phyloP scores from a whole-genome alignment of 2,329 filamentous ascomycete genomes.

The Zymoseptoria pseudotritici region DNA sequence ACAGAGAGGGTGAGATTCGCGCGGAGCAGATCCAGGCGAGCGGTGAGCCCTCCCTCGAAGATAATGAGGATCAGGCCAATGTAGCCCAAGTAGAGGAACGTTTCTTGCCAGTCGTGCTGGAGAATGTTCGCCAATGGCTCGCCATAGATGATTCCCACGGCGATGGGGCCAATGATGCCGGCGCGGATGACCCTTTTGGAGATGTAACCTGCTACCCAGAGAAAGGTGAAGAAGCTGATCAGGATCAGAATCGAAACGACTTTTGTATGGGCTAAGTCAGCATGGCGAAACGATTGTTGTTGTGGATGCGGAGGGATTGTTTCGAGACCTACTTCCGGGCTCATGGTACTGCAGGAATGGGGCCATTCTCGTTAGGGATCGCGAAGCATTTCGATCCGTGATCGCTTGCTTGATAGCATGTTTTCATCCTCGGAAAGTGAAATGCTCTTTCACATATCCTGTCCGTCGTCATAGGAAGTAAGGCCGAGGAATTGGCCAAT shows the following conservation, averaged over 20 bases:
- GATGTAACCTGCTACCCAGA: constrained; percentile 9
- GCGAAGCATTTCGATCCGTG: no score
- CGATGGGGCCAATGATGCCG: constrained; percentile 42
- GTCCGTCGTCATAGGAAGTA: no score
- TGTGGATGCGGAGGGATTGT: not conserved
- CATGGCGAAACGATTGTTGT: not conserved
- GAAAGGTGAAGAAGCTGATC: constrained; percentile 9
- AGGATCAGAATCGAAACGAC: constrained; percentile 8
- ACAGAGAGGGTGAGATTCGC: constrained; percentile 39
- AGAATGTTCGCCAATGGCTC: constrained; percentile 40
- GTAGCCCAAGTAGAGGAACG: constrained; percentile 42
- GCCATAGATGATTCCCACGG: constrained; percentile 43
- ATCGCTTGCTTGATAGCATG: no score
- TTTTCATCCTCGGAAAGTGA: no score
- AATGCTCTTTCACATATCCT: no score
- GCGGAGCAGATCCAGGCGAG: constrained; percentile 41
- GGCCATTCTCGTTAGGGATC: no score
- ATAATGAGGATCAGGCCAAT: constrained; percentile 45
- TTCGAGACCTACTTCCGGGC: constrained; percentile 5
- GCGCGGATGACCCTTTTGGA: constrained; percentile 31
- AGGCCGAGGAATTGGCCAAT: no score
- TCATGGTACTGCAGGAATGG: constrained; percentile 6
- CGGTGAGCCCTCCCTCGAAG: constrained; percentile 44
- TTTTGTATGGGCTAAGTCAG: not conserved
- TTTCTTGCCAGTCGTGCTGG: constrained; percentile 37